These are phyloP conservation scores for Monosporascus sp. DNA, from an alignment of 2,329 filamentous ascomycete species.

Conservation along the genomic window DNA sequence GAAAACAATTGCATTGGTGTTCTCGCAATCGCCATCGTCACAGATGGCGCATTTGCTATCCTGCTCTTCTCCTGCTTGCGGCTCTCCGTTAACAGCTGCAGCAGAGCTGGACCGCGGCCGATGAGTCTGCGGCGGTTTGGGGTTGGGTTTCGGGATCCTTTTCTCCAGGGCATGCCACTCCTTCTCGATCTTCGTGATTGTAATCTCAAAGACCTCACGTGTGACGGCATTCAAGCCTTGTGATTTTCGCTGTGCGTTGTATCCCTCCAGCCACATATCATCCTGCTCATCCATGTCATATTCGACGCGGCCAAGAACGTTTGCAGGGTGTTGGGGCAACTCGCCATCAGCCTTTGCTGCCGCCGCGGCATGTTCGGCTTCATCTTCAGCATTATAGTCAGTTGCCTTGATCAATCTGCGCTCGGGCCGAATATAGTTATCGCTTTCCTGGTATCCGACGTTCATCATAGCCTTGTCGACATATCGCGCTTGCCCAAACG, in stretches of 20 bases:
- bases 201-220: constrained; percentile 92
- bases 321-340: constrained; percentile 33
- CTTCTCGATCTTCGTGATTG: constrained; percentile 98
- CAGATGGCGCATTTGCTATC: constrained; percentile 97
- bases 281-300: constrained; percentile 99
- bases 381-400: constrained; percentile 56
- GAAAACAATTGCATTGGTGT: constrained; percentile 98
- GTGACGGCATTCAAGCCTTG: constrained; percentile 78
- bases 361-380: constrained; percentile 42
- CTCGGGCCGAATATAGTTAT: constrained; percentile 77
- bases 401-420: constrained; percentile 62
- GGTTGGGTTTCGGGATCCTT: constrained; percentile 92
- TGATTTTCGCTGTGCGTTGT: constrained; percentile 71
- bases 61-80: constrained; percentile 81
- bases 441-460: constrained; percentile 92
- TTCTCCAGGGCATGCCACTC: constrained; percentile 97
- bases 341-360: constrained; percentile 54
- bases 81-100: constrained; percentile 91
- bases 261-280: constrained; percentile 85
- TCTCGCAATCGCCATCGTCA: constrained; percentile 98
- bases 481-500: constrained; percentile 79
- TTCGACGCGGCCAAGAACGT: constrained; percentile 74
- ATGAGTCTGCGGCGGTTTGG: constrained; percentile 92
- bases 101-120: constrained; percentile 89
- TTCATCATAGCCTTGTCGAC: constrained; percentile 96